These are phyloP conservation scores for Amphichorda felina DNA, from an alignment of 2,329 filamentous ascomycete genomes.

Conservation along the genomic window DNA sequence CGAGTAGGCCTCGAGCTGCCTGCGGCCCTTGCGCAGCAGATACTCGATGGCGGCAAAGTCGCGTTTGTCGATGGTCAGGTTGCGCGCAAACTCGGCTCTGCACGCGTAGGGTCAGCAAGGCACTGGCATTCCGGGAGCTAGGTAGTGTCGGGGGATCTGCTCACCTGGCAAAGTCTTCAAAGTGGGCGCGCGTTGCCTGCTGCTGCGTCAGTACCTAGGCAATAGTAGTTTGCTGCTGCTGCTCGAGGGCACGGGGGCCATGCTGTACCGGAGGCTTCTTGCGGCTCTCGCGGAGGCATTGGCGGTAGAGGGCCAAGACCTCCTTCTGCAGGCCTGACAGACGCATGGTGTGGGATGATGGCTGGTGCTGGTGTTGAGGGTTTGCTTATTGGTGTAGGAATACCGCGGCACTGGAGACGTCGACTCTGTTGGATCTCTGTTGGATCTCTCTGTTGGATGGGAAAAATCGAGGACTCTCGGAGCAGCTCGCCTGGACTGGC, in stretches of 20 bases:
- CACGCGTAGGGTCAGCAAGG: not conserved
- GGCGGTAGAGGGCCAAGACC: constrained; percentile 75
- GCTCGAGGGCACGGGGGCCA: not conserved
- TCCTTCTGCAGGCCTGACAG: constrained; percentile 85
- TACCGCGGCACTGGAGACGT: not conserved
- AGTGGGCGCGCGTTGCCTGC: constrained; percentile 46
- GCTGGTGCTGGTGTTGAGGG: too few species aligned
- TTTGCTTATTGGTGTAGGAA: not conserved
- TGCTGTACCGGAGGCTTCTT: constrained; percentile 60
- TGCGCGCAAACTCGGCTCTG: constrained; percentile 58
- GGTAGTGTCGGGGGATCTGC: constrained; percentile 8
- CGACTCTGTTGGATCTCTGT: not conserved
- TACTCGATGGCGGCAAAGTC: constrained; percentile 83
- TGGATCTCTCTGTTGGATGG: not conserved
- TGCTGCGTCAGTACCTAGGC: not conserved
- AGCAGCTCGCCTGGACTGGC: too few species aligned
- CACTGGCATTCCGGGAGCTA: not conserved
- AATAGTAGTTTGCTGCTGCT: not conserved
- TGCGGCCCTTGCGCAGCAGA: constrained; percentile 65
- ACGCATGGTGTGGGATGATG: constrained; percentile 21
- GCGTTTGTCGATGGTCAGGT: constrained; percentile 59
- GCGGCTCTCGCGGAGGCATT: constrained; percentile 69
- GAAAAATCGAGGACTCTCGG: not conserved
- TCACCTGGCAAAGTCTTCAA: constrained; percentile 52
- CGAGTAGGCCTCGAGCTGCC: constrained; percentile 75